Conservation (phyloP, 192 early-diverging fungal genomes). For the Entomortierella lignicola region DNA sequence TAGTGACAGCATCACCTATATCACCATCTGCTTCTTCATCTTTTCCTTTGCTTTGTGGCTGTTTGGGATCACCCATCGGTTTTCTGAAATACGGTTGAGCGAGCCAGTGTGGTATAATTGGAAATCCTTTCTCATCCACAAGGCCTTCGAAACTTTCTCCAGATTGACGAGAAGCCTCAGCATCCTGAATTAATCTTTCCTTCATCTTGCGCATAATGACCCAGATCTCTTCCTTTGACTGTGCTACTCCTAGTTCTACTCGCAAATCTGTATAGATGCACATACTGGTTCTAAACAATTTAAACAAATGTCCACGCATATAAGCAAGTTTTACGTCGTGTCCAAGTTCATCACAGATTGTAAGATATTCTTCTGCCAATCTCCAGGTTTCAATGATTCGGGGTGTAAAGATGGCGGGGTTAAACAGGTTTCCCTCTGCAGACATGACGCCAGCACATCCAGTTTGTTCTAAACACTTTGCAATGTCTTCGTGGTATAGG, state of each 20-base stretch:
- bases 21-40: neutral
- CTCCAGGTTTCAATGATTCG: slow-evolving; percentile 75
- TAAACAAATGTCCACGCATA: slow-evolving; percentile 93
- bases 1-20: neutral
- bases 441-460: slow-evolving; percentile 95
- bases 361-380: slow-evolving; percentile 89
- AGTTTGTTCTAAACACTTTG: slow-evolving; percentile 83
- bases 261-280: slow-evolving; percentile 83
- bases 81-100: slow-evolving; percentile 74
- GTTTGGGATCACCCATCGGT: slow-evolving; percentile 17
- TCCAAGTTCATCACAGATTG: slow-evolving; percentile 72
- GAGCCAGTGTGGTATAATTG: slow-evolving; percentile 74
- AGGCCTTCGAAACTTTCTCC: slow-evolving; percentile 27
- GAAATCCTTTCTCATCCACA: slow-evolving; percentile 61
- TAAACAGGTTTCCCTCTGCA: slow-evolving; percentile 87
- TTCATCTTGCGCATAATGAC: slow-evolving; percentile 69
- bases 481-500: slow-evolving; percentile 91
- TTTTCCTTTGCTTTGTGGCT: slow-evolving; percentile 5
- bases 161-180: slow-evolving; percentile 9
- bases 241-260: slow-evolving; percentile 70
- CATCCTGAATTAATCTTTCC: slow-evolving; percentile 60
- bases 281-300: slow-evolving; percentile 84
- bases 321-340: slow-evolving; percentile 69
- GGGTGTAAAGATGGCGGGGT: slow-evolving; percentile 86
- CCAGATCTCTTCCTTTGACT: slow-evolving; percentile 68